phyloP scores from a whole-genome alignment of 768 basidiomycete genomes.

The Chalciporus pseudorubinellus region DNA sequence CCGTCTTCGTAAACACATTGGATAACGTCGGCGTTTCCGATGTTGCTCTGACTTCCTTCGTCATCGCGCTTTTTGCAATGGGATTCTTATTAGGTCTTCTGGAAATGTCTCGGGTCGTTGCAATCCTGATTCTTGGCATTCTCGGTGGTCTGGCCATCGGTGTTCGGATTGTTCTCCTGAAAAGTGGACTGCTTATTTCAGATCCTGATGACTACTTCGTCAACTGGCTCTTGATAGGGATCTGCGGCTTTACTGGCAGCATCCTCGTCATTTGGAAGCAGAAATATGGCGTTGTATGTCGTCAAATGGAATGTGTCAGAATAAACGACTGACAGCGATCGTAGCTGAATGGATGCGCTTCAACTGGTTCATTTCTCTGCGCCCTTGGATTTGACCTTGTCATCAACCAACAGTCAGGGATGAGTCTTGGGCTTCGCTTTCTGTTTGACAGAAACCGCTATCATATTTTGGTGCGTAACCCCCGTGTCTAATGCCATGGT shows the following conservation, averaged over 20 bases:
- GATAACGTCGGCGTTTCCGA: conserved; percentile 50
- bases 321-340: background rate
- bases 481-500: background rate
- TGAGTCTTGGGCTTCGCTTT: conserved; percentile 61
- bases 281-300: conserved; percentile 49
- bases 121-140: conserved; percentile 45
- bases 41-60: conserved; percentile 45
- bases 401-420: conserved; percentile 55
- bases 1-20: conserved; percentile 57
- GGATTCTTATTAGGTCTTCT: conserved; percentile 57
- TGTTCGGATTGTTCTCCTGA: conserved; percentile 51
- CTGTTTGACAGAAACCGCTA: conserved; percentile 61
- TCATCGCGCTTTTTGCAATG: conserved; percentile 47
- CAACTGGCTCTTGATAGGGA: conserved; percentile 55
- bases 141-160: conserved; percentile 58
- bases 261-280: conserved; percentile 44
- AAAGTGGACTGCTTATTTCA: conserved; percentile 47
- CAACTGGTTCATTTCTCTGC: conserved; percentile 58
- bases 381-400: conserved; percentile 56
- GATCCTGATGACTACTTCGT: conserved; percentile 33
- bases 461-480: conserved; percentile 48
- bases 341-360: conserved; percentile 50
- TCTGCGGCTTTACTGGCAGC: conserved; percentile 43
- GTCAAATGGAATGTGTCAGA: background rate
- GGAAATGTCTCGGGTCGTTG: conserved; percentile 46